These are phyloP conservation scores for Naganishia liquefaciens DNA, from an alignment of 1,284 basidiomycete genomes.

Conservation along the genomic window DNA sequence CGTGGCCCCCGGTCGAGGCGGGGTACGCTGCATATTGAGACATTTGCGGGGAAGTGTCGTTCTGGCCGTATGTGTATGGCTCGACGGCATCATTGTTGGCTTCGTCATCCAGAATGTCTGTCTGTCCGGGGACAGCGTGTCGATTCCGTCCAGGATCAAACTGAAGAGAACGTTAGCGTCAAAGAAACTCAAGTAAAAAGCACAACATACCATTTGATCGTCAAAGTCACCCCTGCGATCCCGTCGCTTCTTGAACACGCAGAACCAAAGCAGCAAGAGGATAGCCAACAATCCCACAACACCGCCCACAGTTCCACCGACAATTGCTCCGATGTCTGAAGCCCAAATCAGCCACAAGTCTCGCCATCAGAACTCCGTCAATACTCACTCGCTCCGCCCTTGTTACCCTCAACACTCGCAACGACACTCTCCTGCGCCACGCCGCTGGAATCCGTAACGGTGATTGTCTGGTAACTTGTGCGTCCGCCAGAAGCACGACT, in stretches of 20 bases:
- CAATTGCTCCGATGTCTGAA: conserved; percentile 49
- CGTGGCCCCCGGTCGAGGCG: conserved; percentile 5
- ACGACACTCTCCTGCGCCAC: conserved; percentile 2
- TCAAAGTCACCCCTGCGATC: conserved; percentile 51
- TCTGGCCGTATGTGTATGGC: conserved; percentile 45
- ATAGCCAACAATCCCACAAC: conserved; percentile 48
- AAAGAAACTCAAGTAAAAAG: not conserved
- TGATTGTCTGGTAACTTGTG: conserved; percentile 23
- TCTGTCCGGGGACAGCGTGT: conserved; percentile 39
- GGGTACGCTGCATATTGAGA: conserved; percentile 40
- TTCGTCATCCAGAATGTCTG: conserved; percentile 47
- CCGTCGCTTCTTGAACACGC: conserved; percentile 43
- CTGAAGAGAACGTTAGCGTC: conserved; percentile 33
- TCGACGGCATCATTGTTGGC: conserved; percentile 42
- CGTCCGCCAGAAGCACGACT: not conserved
- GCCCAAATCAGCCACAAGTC: not conserved
- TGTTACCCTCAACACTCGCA: not conserved
- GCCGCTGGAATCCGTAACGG: conserved; percentile 23
- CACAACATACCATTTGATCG: conserved; percentile 49
- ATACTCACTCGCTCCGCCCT: conserved; percentile 15
- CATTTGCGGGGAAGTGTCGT: conserved; percentile 45
- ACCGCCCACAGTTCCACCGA: conserved; percentile 52
- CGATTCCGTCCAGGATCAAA: conserved; percentile 49
- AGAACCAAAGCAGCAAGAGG: conserved; percentile 44
- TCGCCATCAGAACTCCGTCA: not conserved